Percentiles rank a stretch among this genome's conserved stretches.
Evolutionary conservation across 2,329 filamentous ascomycete species (phyloP).

Genomic region (Cladobotryum mycophilum): DNA sequence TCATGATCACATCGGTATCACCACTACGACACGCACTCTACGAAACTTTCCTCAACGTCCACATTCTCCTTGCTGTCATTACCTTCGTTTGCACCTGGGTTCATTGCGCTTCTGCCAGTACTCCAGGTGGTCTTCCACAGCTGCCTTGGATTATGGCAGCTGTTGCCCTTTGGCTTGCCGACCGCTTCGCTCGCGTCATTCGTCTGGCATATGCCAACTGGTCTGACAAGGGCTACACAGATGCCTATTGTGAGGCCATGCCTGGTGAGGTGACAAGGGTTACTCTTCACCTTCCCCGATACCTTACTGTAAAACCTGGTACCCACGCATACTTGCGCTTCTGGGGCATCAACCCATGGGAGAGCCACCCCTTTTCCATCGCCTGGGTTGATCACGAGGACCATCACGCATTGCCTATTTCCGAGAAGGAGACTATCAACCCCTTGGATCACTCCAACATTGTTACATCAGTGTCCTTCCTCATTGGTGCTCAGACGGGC

Average conservation of each 20-base stretch:
- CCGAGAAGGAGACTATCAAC: slow-evolving; percentile 36
- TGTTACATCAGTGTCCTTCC: slow-evolving; percentile 62
- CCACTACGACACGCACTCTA: slow-evolving; percentile 91
- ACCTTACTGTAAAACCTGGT: slow-evolving; percentile 60
- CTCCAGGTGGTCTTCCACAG: slow-evolving; percentile 63
- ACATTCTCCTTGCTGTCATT: slow-evolving; percentile 68
- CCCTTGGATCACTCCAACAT: slow-evolving; percentile 35
- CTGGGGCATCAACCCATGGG: slow-evolving; percentile 58
- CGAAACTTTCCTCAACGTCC: slow-evolving; percentile 86
- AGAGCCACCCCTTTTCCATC: slow-evolving; percentile 72
- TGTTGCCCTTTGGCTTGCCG: slow-evolving; percentile 69
- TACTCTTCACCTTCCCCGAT: slow-evolving; percentile 62
- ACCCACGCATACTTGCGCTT: slow-evolving; percentile 73
- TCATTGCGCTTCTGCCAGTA: slow-evolving; percentile 62
- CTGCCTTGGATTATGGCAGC: slow-evolving; percentile 68
- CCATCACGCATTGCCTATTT: slow-evolving; percentile 31
- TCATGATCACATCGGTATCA: slow-evolving; percentile 67
- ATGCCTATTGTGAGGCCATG: slow-evolving; percentile 60
- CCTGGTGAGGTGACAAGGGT: slow-evolving; percentile 65
- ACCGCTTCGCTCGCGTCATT: slow-evolving; percentile 58
- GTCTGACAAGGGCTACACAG: slow-evolving; percentile 52
- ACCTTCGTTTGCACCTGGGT: slow-evolving; percentile 68
- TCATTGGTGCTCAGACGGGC: slow-evolving; percentile 82
- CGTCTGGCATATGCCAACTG: slow-evolving; percentile 63
- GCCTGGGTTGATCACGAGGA: slow-evolving; percentile 61